phyloP scores from a whole-genome alignment of 352 stramenopile species.

The Phytophthora citrophthora region DNA sequence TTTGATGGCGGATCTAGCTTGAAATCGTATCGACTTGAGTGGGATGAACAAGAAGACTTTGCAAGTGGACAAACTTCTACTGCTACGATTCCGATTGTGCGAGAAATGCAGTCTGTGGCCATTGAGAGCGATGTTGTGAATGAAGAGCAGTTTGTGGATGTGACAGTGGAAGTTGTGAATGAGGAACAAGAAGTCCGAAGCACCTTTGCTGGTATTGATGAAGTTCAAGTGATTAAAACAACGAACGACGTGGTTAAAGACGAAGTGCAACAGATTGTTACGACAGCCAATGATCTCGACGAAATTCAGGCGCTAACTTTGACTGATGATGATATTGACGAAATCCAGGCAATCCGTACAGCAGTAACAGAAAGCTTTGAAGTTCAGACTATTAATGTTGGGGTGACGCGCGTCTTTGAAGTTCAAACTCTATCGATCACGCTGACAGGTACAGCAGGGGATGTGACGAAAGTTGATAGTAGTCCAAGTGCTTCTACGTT shows the following conservation, averaged over 20 bases:
- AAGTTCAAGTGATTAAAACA: constrained; percentile 88
- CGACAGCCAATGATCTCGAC: constrained; percentile 90
- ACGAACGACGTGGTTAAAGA: constrained; percentile 77
- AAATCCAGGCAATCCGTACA: constrained; percentile 92
- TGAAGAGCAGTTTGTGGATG: constrained; percentile 94
- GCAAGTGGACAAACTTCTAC: constrained; percentile 71
- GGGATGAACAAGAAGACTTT: constrained; percentile 85
- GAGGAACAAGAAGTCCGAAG: constrained; percentile 96
- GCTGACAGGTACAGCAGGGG: constrained; percentile 52
- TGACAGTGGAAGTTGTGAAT: constrained; percentile 94
- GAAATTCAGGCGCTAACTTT: constrained; percentile 91
- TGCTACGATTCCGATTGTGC: constrained; percentile 86
- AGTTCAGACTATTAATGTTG: constrained; percentile 89
- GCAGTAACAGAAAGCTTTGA: constrained; percentile 79
- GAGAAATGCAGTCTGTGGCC: constrained; percentile 91
- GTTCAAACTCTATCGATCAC: constrained; percentile 86
- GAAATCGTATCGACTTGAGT: constrained; percentile 76
- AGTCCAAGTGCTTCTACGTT: constrained; percentile 14
- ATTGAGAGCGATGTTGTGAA: constrained; percentile 87
- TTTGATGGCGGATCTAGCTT: constrained; percentile 93
- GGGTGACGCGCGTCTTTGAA: constrained; percentile 70
- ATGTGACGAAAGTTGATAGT: constrained; percentile 8
- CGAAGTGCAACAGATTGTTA: constrained; percentile 94
- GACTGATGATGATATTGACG: constrained; percentile 87
- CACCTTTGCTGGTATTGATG: constrained; percentile 82